phyloP scores from a whole-genome alignment of 1,139 yeast species.

The Geotrichum aggregatum region DNA sequence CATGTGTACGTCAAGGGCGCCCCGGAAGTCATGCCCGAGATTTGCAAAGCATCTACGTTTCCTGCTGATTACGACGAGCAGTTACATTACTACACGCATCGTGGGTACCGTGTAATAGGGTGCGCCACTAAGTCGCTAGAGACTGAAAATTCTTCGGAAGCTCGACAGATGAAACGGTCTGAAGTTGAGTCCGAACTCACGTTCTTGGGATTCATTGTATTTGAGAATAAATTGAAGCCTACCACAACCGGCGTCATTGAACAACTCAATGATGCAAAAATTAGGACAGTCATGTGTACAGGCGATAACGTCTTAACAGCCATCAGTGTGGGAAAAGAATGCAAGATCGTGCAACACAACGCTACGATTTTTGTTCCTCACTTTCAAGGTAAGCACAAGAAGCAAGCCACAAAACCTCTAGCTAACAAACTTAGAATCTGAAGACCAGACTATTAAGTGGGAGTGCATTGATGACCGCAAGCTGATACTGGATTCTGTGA shows the following conservation, averaged over 20 bases:
- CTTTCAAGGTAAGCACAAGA: constrained; percentile 35
- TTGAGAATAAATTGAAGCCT: constrained; percentile 81
- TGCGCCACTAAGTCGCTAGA: constrained; percentile 66
- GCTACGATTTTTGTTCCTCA: constrained; percentile 65
- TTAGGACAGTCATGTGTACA: constrained; percentile 92
- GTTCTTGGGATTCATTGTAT: constrained; percentile 83
- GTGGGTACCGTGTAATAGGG: constrained; percentile 92
- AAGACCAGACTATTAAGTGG: constrained; percentile 34
- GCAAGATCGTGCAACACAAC: constrained; percentile 52
- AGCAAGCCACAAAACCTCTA: constrained; percentile 12
- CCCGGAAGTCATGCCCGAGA: constrained; percentile 85
- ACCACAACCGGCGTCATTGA: constrained; percentile 60
- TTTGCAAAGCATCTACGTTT: constrained; percentile 65
- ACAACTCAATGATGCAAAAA: constrained; percentile 58
- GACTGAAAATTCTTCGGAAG: constrained; percentile 43
- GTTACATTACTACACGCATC: constrained; percentile 79
- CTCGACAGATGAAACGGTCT: constrained; percentile 48
- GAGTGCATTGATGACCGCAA: constrained; percentile 39
- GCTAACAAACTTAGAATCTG: constrained; percentile 17
- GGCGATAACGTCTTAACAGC: constrained; percentile 96
- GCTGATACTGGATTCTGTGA: constrained; percentile 52
- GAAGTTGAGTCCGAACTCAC: constrained; percentile 62
- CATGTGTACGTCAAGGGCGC: constrained; percentile 86
- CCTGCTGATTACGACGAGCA: constrained; percentile 73
- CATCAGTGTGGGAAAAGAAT: constrained; percentile 83